Evolutionary conservation across 2,329 filamentous ascomycete genomes (phyloP), one percentile per base, ranked within the genome.

Genomic region (Colletotrichum lupini): DNA sequence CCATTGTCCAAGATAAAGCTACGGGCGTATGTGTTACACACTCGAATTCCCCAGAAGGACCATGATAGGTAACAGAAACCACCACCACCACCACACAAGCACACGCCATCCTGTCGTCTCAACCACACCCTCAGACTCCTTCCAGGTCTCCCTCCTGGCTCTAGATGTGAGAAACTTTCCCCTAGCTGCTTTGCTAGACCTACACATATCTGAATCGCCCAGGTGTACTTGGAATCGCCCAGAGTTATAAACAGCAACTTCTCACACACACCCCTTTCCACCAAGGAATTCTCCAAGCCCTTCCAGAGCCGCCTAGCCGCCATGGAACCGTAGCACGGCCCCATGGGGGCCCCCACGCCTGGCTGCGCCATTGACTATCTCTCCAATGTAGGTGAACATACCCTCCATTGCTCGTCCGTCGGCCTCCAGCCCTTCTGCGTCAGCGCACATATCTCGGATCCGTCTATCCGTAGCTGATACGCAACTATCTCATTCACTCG

Each of bases 361-460:
- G 24, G 11, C 42, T 19, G 26, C 11, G 24, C 12, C 7, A 6
- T 12, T 9, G 14, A 19, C 26, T 26, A 11, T 42, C 26, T 16
- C 16, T 61, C 19, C n/a, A 16, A 49, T n/a, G 16, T 49, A n/a
- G 16, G 42, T 7, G 5, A 46, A 19, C 42, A 49, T n/a, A 49
- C 19, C 16, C 7, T n/a, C 42, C 19, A 19, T 9, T 49, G 28
- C 19, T 26, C 46, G 56, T 2, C 12, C 35, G 7, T n/a, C 8
- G 32, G 24, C 26, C 28, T 24, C 4, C 32, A 14, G 42, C 11
- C 42, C 19, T 24, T 46, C 22, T 67, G 55, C 68, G 62, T 71
- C 68, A 71, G 68, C 68, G 46, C 63, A 56, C 62, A 71, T 71
- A 63, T 62, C 66, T 55, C 56, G 19, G 22, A 32, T 9, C 22